Evolutionary conservation across 2,329 filamentous ascomycete species (phyloP).

Genomic region (Cytospora leucostoma): DNA sequence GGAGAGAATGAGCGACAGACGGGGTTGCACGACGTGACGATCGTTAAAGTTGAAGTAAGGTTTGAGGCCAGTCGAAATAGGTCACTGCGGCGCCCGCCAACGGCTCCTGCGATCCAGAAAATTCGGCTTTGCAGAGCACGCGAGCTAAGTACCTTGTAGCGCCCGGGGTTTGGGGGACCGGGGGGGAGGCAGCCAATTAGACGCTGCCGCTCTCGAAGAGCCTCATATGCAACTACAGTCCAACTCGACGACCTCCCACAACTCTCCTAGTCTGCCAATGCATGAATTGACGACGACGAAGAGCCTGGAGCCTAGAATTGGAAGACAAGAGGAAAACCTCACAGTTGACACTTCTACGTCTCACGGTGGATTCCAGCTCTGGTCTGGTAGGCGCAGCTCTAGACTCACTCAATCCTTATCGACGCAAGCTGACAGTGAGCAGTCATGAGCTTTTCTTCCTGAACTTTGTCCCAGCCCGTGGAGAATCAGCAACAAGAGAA

Average conservation of each 20-base stretch:
- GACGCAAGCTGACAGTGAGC: neutral
- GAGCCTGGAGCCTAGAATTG: neutral
- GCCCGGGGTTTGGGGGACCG: neutral
- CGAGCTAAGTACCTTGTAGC: neutral
- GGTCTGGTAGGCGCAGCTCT: neutral
- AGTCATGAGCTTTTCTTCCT: neutral
- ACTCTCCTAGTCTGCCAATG: neutral
- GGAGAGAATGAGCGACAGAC: neutral
- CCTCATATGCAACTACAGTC: conserved; percentile 21
- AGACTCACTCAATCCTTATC: neutral
- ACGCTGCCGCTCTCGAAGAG: conserved; percentile 15
- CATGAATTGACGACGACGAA: neutral
- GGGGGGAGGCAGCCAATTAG: conserved; percentile 7
- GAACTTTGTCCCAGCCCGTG: neutral
- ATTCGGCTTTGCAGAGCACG: conserved; percentile 13
- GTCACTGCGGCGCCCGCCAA: conserved; percentile 14
- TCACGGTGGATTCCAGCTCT: neutral
- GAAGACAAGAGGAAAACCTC: no score
- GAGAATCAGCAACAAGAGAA: neutral
- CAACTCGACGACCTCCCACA: conserved; percentile 4
- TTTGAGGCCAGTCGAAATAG: conserved; percentile 2
- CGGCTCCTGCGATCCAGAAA: conserved; percentile 14
- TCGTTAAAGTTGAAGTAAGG: neutral
- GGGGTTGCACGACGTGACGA: neutral
- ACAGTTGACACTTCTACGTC: neutral